Evolutionary conservation across 495 filamentous ascomycete genomes (phyloP).

Genomic region (Penicillium desertorum): DNA sequence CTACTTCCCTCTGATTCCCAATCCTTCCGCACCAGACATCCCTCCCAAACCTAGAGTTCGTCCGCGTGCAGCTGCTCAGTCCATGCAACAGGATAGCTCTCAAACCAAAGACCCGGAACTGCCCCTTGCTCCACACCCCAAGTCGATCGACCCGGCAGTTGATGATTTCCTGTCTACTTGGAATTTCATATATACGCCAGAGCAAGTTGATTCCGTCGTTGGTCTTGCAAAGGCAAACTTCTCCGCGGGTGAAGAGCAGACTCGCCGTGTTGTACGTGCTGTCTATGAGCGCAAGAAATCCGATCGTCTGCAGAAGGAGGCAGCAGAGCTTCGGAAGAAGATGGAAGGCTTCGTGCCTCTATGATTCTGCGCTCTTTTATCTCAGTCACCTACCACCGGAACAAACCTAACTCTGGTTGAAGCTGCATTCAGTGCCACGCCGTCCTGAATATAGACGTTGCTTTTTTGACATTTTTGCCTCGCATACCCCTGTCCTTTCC

Average conservation of each 20-base stretch:
- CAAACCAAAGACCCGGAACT: conserved; percentile 23
- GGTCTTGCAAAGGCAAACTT: conserved; percentile 85
- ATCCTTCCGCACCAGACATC: conserved; percentile 52
- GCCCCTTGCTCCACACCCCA: conserved; percentile 52
- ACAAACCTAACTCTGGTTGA: background rate
- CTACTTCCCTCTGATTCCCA: conserved; percentile 87
- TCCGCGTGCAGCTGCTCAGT: conserved; percentile 25
- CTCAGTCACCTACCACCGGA: background rate
- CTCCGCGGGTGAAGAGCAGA: conserved; percentile 70
- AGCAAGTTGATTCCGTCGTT: conserved; percentile 79
- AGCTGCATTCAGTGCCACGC: background rate
- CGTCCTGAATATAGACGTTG: background rate
- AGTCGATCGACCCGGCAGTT: conserved; percentile 73
- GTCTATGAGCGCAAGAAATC: conserved; percentile 91
- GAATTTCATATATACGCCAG: conserved; percentile 93
- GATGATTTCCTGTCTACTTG: conserved; percentile 89
- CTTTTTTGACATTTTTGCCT: background rate
- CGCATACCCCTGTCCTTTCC: background rate
- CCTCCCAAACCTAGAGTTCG: conserved; percentile 27
- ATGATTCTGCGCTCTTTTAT: conserved; percentile 9
- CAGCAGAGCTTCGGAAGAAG: conserved; percentile 44
- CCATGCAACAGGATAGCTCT: conserved; percentile 17
- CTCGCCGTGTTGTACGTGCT: conserved; percentile 74
- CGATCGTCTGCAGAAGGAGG: conserved; percentile 60
- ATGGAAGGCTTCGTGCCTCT: conserved; percentile 42